Evolutionary conservation across 495 filamentous ascomycete species (phyloP), one percentile per base, ranked within the genome.

Genomic region (Usnea hakonensis): DNA sequence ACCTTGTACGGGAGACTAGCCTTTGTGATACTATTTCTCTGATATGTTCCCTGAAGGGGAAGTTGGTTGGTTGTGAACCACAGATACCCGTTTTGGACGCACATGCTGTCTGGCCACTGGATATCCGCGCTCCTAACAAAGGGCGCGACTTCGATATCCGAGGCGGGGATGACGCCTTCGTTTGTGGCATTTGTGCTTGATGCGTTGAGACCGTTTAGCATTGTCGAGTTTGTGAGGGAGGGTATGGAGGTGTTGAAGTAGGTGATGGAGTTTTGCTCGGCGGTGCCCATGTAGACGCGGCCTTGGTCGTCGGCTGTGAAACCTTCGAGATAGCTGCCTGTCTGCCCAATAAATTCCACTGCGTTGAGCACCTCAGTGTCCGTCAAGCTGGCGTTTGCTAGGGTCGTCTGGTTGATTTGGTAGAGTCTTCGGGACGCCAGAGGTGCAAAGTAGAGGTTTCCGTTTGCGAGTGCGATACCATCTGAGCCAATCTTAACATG

Each of bases 241-340:
- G 43, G 26, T 1, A 46, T 26, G 21, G 38, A 41, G 38, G 43
- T 46, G 43, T 46, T 46, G 43, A 46, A 46, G 21, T 46, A 46
- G 43, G 43, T 46, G 53, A 55, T 55, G 32, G 53, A 33, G 28
- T 55, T 55, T 5, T 55, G 53, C 53, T 55, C 53, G 3, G 32
- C 36, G 4, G 53, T 37, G 17, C 30, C 36, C 53, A 55, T 55
- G 28, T 55, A 55, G 32, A 55, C 32, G 6, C 30, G 32, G 30
- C 53, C 53, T 35, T 37, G 30, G 36, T 55, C 53, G 33, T 55
- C 53, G 53, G 53, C 53, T 10, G 53, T 55, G 53, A 55, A 55
- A 23, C 53, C 53, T 37, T 33, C 53, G 17, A 35, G 53, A 10
- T 55, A 33, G 32, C 32, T 35, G 17, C 53, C 53, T 55, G 33